These are phyloP conservation scores for Castanea sativa DNA, from an alignment of 306 rosid species.

Conservation along the genomic window DNA sequence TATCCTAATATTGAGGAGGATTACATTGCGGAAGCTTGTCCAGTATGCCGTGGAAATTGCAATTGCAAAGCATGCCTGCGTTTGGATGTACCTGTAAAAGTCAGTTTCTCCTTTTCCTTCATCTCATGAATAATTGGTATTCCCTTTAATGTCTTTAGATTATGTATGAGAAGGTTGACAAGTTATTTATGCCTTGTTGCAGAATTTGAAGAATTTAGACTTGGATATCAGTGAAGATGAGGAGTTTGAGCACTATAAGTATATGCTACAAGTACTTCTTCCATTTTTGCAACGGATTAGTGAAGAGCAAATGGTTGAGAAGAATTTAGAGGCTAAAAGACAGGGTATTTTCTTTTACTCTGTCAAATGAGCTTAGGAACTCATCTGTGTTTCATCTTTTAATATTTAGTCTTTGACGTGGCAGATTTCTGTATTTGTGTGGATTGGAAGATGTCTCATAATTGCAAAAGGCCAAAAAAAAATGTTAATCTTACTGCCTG, in stretches of 20 bases:
- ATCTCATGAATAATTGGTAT: background rate
- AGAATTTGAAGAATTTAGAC: slow-evolving; percentile 23
- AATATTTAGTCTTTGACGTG: background rate
- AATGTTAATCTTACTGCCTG: background rate
- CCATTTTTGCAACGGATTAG: slow-evolving; percentile 56
- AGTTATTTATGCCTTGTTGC: slow-evolving; percentile 6
- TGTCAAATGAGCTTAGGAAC: background rate
- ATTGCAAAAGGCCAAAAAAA: background rate
- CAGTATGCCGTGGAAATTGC: slow-evolving; percentile 73
- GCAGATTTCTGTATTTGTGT: background rate
- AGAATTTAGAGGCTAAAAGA: slow-evolving; percentile 54
- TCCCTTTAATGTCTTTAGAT: background rate
- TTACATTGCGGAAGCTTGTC: slow-evolving; percentile 57
- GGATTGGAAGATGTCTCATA: background rate
- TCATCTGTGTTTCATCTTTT: background rate
- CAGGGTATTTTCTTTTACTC: slow-evolving; percentile 38
- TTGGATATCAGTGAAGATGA: background rate
- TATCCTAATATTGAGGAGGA: slow-evolving; percentile 56
- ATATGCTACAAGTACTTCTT: slow-evolving; percentile 53
- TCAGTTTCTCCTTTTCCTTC: slow-evolving; percentile 21
- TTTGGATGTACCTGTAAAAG: slow-evolving; percentile 32
- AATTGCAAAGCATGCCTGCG: slow-evolving; percentile 84
- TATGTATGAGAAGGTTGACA: background rate
- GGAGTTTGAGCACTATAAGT: slow-evolving; percentile 34
- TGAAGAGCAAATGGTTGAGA: slow-evolving; percentile 66